A percentile compares a stretch with the other conserved stretches of the same genome.
phyloP scores from a whole-genome alignment of 305 asterid species.

The Fraxinus angustifolia region DNA sequence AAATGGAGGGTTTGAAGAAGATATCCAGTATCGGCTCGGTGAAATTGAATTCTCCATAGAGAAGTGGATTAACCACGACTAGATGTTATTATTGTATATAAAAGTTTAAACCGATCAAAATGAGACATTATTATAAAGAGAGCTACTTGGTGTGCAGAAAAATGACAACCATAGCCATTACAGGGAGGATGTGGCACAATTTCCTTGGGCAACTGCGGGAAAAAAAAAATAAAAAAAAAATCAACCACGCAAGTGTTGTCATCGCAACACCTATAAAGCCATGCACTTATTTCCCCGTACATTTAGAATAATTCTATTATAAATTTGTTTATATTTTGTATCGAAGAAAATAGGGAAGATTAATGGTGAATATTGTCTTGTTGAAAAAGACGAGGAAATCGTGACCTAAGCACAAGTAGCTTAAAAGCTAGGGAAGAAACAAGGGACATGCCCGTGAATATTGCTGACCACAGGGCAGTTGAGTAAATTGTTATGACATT shows the following conservation, averaged over 20 bases:
- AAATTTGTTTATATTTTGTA: not conserved
- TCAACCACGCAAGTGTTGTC: too few species aligned
- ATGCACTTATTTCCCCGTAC: too few species aligned
- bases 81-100: too few species aligned
- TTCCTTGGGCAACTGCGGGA: too few species aligned
- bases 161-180: too few species aligned
- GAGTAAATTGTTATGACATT: conserved; percentile 11
- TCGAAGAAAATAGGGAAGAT: conserved; percentile 26
- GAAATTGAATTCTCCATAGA: not conserved
- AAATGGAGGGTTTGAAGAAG: not conserved
- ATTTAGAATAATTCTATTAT: too few species aligned
- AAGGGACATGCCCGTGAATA: conserved; percentile 55
- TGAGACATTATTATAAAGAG: not conserved
- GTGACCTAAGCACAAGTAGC: conserved; percentile 40
- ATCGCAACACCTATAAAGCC: too few species aligned
- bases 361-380: conserved; percentile 30
- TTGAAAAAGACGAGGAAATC: conserved; percentile 47
- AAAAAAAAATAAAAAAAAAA: too few species aligned
- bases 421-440: not conserved
- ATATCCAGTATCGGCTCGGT: not conserved
- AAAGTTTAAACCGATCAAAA: not conserved
- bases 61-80: not conserved
- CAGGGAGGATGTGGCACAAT: too few species aligned
- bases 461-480: conserved; percentile 25
- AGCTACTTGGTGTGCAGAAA: too few species aligned